phyloP scores from a whole-genome alignment of 768 basidiomycete genomes.

The Clavaria fumosa region DNA sequence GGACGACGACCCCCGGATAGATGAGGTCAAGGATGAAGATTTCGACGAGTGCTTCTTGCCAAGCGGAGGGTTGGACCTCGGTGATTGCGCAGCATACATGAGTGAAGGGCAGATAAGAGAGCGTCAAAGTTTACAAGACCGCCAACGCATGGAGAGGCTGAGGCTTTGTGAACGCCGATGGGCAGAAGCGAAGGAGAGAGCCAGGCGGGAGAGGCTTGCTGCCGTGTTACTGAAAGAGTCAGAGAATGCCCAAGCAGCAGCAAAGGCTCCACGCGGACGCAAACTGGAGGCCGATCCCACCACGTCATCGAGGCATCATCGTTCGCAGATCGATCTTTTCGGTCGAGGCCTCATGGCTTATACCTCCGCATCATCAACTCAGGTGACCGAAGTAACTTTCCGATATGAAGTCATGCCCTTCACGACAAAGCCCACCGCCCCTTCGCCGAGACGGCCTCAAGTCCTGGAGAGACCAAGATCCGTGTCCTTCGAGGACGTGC shows the following conservation, averaged over 20 bases:
- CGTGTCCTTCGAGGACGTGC: conserved; percentile 41
- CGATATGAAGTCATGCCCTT: conserved; percentile 4
- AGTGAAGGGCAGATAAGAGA: conserved; percentile 16
- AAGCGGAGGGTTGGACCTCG: conserved; percentile 23
- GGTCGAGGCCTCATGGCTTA: conserved; percentile 5
- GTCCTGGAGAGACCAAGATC: conserved; percentile 23
- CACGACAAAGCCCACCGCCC: conserved; percentile 16
- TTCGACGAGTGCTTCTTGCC: conserved; percentile 34
- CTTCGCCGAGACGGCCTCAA: conserved; percentile 11
- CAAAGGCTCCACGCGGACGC: too few species aligned
- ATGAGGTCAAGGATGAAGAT: conserved; percentile 37
- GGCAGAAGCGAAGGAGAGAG: conserved; percentile 29
- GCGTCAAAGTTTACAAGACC: conserved; percentile 20
- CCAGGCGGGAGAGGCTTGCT: conserved; percentile 24
- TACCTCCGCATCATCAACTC: neutral
- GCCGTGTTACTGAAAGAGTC: conserved; percentile 22
- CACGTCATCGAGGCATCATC: neutral
- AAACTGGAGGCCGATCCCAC: conserved; percentile 10
- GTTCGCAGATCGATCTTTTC: too few species aligned
- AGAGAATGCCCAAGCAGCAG: conserved; percentile 13
- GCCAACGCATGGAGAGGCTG: conserved; percentile 25
- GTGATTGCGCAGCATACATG: conserved; percentile 22
- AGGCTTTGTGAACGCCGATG: conserved; percentile 32
- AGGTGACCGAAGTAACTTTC: conserved; percentile 1
- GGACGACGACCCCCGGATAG: conserved; percentile 49